Conservation (phyloP, 2,329 filamentous ascomycete species). For the Colletotrichum aenigma region DNA sequence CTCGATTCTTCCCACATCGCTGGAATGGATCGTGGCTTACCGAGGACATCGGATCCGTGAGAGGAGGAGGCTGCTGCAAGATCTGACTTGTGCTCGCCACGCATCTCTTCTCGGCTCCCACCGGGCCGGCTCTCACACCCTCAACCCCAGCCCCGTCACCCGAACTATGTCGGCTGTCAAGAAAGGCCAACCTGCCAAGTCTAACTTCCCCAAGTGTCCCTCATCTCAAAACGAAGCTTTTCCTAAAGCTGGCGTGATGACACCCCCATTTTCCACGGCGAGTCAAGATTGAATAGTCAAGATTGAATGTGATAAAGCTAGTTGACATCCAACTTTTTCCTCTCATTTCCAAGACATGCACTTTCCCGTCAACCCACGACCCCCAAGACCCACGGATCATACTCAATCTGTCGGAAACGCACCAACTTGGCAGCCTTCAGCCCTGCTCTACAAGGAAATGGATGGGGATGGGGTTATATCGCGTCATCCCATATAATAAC, state of each 20-base stretch:
- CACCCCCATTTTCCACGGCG: not conserved
- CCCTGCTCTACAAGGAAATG: not conserved
- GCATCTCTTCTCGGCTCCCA: not conserved
- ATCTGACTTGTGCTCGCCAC: not conserved
- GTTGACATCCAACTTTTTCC: not conserved
- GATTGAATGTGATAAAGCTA: not conserved
- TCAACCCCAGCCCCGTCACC: not conserved
- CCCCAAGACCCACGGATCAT: not conserved
- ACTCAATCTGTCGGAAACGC: not conserved
- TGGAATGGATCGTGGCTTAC: not conserved
- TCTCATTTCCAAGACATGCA: not conserved
- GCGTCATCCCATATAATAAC: not conserved
- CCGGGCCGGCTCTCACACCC: not conserved
- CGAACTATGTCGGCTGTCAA: not conserved
- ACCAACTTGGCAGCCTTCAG: not conserved
- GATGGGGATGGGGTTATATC: not conserved
- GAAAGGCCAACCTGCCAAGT: not conserved
- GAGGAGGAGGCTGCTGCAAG: accelerated
- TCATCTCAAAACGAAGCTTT: not conserved
- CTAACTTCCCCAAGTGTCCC: not conserved
- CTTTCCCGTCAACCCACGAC: not conserved
- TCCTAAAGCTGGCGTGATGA: not conserved
- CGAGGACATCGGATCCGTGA: not conserved
- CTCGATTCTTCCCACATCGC: not conserved
- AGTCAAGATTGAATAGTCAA: not conserved